Conservation (phyloP, 1,139 yeast genomes). For the Saccharomycopsis crataegensis region DNA sequence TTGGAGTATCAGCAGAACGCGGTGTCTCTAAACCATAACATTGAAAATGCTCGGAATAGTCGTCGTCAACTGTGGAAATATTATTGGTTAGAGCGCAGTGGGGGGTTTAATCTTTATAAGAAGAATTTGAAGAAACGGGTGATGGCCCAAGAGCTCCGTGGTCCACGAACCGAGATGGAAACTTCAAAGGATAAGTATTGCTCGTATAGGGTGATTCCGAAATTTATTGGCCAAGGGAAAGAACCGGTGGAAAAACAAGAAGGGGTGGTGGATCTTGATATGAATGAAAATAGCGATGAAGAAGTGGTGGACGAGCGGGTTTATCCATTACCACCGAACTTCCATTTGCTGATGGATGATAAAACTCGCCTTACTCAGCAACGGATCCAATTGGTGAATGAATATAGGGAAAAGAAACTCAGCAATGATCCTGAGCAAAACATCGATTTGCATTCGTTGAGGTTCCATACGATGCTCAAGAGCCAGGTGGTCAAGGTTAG, state of each 20-base stretch:
- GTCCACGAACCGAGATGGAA: neutral
- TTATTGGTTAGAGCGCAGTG: constrained; percentile 17
- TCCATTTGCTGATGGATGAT: constrained; percentile 1
- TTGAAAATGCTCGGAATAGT: constrained; percentile 5
- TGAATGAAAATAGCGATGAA: constrained; percentile 13
- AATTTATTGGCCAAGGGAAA: neutral
- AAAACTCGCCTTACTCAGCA: constrained; percentile 4
- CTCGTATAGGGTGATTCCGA: constrained; percentile 8
- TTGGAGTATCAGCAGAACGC: constrained; percentile 18
- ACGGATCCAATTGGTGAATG: neutral
- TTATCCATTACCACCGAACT: constrained; percentile 2
- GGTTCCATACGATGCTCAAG: constrained; percentile 13
- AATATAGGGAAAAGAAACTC: constrained; percentile 3
- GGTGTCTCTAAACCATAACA: constrained; percentile 14
- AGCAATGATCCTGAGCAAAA: neutral
- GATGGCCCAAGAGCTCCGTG: neutral
- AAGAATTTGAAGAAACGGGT: constrained; percentile 11
- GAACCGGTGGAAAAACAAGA: neutral
- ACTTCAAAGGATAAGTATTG: constrained; percentile 8
- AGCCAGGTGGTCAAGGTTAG: constrained; percentile 25
- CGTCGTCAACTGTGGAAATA: constrained; percentile 16
- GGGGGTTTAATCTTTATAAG: constrained; percentile 12
- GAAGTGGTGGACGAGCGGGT: constrained; percentile 13
- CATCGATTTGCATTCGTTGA: constrained; percentile 3
- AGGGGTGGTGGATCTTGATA: constrained; percentile 9